Base-by-base conservation (phyloP, 108 stramenopile species). In the Pseudonitzschia multiseries region DNA sequence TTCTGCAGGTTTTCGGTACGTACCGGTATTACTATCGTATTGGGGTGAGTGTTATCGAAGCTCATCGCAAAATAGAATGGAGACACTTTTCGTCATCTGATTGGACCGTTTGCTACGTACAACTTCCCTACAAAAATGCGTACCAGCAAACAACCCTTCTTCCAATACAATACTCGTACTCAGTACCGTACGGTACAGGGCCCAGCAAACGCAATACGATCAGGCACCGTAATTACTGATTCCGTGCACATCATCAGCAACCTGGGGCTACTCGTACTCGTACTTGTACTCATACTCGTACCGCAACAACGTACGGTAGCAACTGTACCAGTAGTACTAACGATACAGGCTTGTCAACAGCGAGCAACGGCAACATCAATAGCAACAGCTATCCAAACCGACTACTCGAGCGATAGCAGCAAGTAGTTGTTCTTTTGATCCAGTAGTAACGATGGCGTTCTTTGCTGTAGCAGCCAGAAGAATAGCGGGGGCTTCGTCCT, bases 401-500 rank as follows among this genome's bases (percentile, higher is more conserved):
- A 18, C 1, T 14, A 48, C 46, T 14, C 4, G 14, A 48, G 46
- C 13, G 46, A 18, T 48, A 48, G 1, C 46, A 18, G 17, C 46
- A 48, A 36, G 36, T 36, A 36, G 36, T 36, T 36, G 36, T 6
- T 36, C 4, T 36, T 36, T 48, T 10, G 12, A 18, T 8, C 12
- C 46, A 48, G 46, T 18, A 36, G 13, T 18, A 18, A 48, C 46
- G 46, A 56, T 56, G 54, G 54, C 54, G 3, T 56, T 3, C 26
- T 56, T 56, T 56, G 54, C 46, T 48, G 46, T 56, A 56, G 54
- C 54, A 26, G 54, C 54, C 13, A 56, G 22, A 56, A 48, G 46
- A 48, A 48, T 48, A 48, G 46, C 46, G 46, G 18, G 8, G 46
- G 46, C 46, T 1, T 48, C 36, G 36, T 36, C 56, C 74, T 36